Evolutionary conservation across 495 filamentous ascomycete genomes (phyloP), one percentile per base, ranked within the genome.

Genomic region (Choiromyces venosus): DNA sequence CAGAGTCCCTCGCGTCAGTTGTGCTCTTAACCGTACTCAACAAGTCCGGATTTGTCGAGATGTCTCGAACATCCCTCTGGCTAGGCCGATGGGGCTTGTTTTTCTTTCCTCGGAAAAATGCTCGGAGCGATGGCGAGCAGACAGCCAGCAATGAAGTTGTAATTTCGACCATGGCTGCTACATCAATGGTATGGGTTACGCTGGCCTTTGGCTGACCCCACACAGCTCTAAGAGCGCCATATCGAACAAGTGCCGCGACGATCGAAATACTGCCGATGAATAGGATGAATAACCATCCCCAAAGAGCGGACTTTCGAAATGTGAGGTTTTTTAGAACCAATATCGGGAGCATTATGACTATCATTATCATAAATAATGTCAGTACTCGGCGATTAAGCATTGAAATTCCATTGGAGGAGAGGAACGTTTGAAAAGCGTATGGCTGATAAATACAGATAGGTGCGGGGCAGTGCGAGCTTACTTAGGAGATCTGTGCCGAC

Each of bases 171-270:
- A 82, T 68, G 0, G 82, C 81, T 76, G 81, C 82, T 38, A 83
- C 82, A 65, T 83, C 82, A 39, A 83, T 83, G 9, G 82, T 82
- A 70, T 82, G 82, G 19, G 81, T 82, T 33, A 83, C 82, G 25
- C 74, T 74, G 2, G 82, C 80, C 33, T 76, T 79, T 0, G 82
- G 77, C 10, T 80, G 77, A 18, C 71, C 73, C 37, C 78, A 77
- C 4, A 82, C 81, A 1, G 77, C 52, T 69, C 79, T 68, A 14
- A 83, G 76, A 46, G 76, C 78, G 0, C 78, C 69, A 72, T 81
- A 82, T 19, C 82, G 75, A 16, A 79, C 78, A 14, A 82, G 73
- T 70, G 82, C 82, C 2, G 82, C 82, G 1, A 82, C n/a, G 36
- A 83, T 83, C 19, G 74, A 79, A 61, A 83, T 72, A 38, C 78